Conservation (phyloP, 495 filamentous ascomycete species). For the Amphirosellinia nigrospora region DNA sequence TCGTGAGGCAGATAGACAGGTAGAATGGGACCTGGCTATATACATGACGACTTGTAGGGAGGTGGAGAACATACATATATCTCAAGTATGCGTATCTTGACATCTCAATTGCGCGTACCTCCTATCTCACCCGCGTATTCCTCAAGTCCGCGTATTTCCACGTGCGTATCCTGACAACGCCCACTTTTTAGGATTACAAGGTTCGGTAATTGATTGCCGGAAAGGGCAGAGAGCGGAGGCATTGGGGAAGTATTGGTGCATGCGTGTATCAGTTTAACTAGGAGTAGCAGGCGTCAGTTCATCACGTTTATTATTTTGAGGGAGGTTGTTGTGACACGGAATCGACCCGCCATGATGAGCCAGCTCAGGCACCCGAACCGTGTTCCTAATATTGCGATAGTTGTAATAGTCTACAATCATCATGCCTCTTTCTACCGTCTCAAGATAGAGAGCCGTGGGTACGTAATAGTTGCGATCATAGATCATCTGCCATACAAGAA, state of each 20-base stretch:
- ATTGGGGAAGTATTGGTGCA: neutral
- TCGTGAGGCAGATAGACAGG: neutral
- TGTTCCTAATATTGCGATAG: too few relatives aligned
- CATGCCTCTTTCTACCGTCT: too few relatives aligned
- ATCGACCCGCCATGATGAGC: too few relatives aligned
- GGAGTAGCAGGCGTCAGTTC: neutral
- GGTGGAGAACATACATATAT: neutral
- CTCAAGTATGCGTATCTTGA: neutral
- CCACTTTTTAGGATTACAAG: neutral
- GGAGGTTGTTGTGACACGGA: neutral
- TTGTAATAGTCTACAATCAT: too few relatives aligned
- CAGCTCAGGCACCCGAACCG: too few relatives aligned
- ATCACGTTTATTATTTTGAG: neutral
- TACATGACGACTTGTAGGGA: neutral
- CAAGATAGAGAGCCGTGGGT: too few relatives aligned
- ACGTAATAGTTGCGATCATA: too few relatives aligned
- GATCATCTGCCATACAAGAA: too few relatives aligned
- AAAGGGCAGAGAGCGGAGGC: neutral
- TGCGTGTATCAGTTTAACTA: neutral
- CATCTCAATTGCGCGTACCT: neutral
- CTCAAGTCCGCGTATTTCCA: neutral
- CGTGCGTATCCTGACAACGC: neutral
- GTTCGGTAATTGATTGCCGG: constrained; percentile 2
- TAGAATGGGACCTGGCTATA: neutral
- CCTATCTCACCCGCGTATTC: neutral